Conservation (phyloP, 768 basidiomycete genomes). For the Tubosaeta brunneosetosa region DNA sequence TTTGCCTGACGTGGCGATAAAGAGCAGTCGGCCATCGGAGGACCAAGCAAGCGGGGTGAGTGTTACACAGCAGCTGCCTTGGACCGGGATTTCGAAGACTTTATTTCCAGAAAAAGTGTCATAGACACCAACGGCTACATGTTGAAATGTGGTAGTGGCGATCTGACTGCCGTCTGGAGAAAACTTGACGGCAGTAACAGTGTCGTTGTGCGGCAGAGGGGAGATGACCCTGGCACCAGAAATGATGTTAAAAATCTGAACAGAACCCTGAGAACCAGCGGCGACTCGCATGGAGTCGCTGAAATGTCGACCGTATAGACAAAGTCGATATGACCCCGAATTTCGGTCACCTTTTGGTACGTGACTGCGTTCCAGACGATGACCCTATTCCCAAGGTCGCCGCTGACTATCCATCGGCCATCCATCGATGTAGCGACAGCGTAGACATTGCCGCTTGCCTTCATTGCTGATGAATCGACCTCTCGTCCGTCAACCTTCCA, state of each 20-base stretch:
- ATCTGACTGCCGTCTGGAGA: background rate
- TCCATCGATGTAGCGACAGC: background rate
- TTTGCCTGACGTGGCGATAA: background rate
- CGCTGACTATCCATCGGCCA: constrained; percentile 1
- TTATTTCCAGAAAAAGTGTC: background rate
- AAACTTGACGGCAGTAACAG: background rate
- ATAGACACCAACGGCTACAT: background rate
- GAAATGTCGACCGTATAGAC: background rate
- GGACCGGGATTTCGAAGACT: background rate
- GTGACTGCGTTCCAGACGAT: background rate
- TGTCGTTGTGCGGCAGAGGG: background rate
- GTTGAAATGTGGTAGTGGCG: background rate
- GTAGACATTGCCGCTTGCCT: background rate
- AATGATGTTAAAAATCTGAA: background rate
- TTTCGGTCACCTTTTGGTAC: background rate
- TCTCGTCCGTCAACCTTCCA: background rate
- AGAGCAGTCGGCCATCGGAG: background rate
- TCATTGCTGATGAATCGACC: background rate
- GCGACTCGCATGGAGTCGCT: background rate
- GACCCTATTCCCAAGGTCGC: background rate
- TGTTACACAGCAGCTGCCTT: background rate
- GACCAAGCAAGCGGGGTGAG: constrained; percentile 1
- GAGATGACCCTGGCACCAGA: background rate
- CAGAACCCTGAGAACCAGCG: background rate
- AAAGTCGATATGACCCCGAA: background rate